A percentile compares a stretch with the other conserved stretches of the same genome.
phyloP scores from a whole-genome alignment of 768 basidiomycete species.

The Pulveroboletus frians region DNA sequence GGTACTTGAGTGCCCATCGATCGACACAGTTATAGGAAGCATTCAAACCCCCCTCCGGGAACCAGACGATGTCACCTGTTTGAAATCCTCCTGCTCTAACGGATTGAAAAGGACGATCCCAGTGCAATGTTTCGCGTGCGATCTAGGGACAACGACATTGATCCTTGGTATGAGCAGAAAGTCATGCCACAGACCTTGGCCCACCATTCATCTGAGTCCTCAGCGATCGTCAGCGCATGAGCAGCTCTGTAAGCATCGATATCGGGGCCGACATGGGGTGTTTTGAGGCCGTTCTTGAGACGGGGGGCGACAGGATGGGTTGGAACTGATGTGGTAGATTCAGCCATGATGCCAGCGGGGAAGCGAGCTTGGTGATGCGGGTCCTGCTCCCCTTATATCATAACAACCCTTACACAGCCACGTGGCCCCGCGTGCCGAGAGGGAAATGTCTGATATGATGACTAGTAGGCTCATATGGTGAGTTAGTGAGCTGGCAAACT shows the following conservation, averaged over 20 bases:
- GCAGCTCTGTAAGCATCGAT: constrained; percentile 64
- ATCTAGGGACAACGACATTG: constrained; percentile 32
- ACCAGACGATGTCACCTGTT: constrained; percentile 89
- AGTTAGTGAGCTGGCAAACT: not conserved
- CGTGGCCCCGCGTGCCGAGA: too few species aligned
- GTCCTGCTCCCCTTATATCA: constrained; percentile 14
- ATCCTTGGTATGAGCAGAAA: not conserved
- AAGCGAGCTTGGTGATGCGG: constrained; percentile 1
- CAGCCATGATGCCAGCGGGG: constrained; percentile 38
- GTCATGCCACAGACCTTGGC: constrained; percentile 47
- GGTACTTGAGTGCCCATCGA: constrained; percentile 88
- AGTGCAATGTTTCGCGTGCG: constrained; percentile 73
- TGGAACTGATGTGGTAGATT: constrained; percentile 28
- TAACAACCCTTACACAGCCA: constrained; percentile 2
- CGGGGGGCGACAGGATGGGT: constrained; percentile 77
- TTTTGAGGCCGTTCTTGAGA: constrained; percentile 55
- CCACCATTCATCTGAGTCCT: constrained; percentile 85
- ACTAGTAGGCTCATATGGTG: not conserved
- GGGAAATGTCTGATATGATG: too few species aligned
- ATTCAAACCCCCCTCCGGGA: constrained; percentile 90
- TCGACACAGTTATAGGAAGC: constrained; percentile 98
- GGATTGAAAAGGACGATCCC: constrained; percentile 86
- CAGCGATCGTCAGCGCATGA: constrained; percentile 70
- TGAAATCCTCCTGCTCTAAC: constrained; percentile 80
- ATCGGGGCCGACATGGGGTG: constrained; percentile 75